Conservation (phyloP, 2,329 filamentous ascomycete genomes). For the Huntiella decipiens region DNA sequence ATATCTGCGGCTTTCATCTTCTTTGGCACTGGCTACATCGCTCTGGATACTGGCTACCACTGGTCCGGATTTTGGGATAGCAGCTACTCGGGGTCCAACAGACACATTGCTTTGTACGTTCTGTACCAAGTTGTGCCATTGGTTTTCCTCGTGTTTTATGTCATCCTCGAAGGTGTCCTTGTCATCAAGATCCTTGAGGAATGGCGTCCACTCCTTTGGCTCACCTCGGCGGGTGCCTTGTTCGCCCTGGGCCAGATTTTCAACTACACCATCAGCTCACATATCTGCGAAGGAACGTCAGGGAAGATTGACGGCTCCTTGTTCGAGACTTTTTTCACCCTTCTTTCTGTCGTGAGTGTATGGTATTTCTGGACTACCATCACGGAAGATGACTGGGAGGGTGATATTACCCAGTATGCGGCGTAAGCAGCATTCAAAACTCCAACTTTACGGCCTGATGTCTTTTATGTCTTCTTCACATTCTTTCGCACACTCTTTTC, state of each 20-base stretch:
- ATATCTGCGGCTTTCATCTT: conserved; percentile 55
- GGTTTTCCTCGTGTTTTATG: conserved; percentile 75
- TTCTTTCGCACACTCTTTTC: conserved; percentile 3
- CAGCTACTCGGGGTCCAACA: conserved; percentile 41
- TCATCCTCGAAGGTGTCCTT: conserved; percentile 62
- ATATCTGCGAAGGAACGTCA: conserved; percentile 67
- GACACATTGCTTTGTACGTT: conserved; percentile 75
- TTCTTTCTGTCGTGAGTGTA: conserved; percentile 61
- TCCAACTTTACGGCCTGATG: neutral
- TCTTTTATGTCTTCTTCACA: conserved; percentile 1
- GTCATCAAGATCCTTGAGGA: conserved; percentile 79
- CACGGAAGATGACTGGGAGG: conserved; percentile 94
- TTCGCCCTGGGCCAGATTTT: conserved; percentile 92
- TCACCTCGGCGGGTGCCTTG: conserved; percentile 52
- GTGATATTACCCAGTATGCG: conserved; percentile 19
- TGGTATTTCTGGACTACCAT: conserved; percentile 99
- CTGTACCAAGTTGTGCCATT: conserved; percentile 82
- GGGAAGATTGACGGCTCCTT: conserved; percentile 85
- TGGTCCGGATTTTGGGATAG: conserved; percentile 66
- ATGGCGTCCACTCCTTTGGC: conserved; percentile 78
- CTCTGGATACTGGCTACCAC: conserved; percentile 73
- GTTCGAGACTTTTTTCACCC: conserved; percentile 84
- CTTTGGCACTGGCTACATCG: conserved; percentile 85
- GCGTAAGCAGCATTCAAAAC: neutral
- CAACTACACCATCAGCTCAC: conserved; percentile 80